Base-by-base conservation (phyloP, 371 early-diverging fungal species). In the Mucor indicus region DNA sequence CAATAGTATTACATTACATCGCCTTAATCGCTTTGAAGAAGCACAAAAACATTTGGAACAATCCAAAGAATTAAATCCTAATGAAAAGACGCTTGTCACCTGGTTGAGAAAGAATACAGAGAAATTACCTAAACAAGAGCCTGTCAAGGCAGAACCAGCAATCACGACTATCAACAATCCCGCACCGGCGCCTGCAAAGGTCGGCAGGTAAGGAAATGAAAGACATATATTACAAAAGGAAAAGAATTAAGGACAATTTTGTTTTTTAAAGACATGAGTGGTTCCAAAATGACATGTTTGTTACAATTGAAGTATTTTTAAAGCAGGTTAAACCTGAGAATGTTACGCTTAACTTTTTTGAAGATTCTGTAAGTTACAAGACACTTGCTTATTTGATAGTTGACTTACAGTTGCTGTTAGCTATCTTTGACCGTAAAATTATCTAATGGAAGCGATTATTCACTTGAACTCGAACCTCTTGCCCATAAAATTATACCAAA, bases 201-300 rank as follows among this genome's bases (percentile, higher is more conserved):
- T n/a, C n/a, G n/a, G 36, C 23, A 48, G 48, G 55, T 54, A 43
- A 42, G 7, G 4, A 0, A 5, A 0, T 4, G 17, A 20, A 10
- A 2, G 24, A 25, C 6, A 24, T 13, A 10, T n/a, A n/a, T n/a
- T n/a, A n/a, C n/a, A n/a, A n/a, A n/a, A n/a, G n/a, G n/a, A n/a
- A n/a, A n/a, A n/a, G n/a, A n/a, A n/a, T n/a, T n/a, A n/a, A n/a
- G n/a, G n/a, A n/a, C n/a, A n/a, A n/a, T n/a, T n/a, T n/a, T n/a
- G n/a, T n/a, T n/a, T n/a, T n/a, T n/a, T n/a, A n/a, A 64, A 89
- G 96, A 62, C 93, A 95, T 57, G 97, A 97, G 66, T 96, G 96
- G 96, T 96, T 91, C 72, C 98, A 98, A 73, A 97, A 86, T 54
- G 96, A 96, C 56, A 66, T 77, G 46, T 83, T 73, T 60, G 87